Evolutionary conservation across 2,329 filamentous ascomycete species (phyloP).

Genomic region (Sporothrix pallida): DNA sequence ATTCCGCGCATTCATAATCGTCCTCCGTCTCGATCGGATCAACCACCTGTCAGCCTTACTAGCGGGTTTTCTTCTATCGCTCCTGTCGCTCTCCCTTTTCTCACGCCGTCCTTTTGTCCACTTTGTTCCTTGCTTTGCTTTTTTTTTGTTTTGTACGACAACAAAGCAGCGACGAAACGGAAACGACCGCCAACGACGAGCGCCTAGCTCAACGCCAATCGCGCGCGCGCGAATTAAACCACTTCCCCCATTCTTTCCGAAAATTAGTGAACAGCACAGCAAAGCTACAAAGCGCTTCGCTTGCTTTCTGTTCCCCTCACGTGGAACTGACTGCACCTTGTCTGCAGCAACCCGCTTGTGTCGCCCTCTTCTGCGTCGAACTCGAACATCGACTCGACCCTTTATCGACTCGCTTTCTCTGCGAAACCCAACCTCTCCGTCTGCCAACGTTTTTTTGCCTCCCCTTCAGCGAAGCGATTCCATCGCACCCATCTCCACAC

Average conservation of each 20-base stretch:
- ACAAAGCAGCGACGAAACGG: slow-evolving; percentile 10
- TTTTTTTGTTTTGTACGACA: background rate
- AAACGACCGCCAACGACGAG: background rate
- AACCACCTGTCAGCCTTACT: slow-evolving; percentile 18
- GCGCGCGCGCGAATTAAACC: slow-evolving; percentile 28
- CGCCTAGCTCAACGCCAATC: slow-evolving; percentile 18
- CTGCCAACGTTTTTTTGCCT: background rate
- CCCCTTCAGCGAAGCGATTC: background rate
- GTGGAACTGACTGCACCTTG: slow-evolving; percentile 6
- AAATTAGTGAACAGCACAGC: slow-evolving; percentile 11
- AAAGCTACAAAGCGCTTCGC: slow-evolving; percentile 9
- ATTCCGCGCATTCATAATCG: background rate
- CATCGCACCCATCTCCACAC: slow-evolving; percentile 16
- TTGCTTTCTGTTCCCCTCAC: slow-evolving; percentile 19
- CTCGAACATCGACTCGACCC: slow-evolving; percentile 8
- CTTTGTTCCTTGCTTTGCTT: background rate
- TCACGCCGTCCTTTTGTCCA: no score
- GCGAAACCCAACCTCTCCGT: background rate
- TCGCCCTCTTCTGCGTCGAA: slow-evolving; percentile 16
- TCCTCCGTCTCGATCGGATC: slow-evolving; percentile 1
- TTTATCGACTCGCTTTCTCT: background rate
- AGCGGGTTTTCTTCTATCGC: slow-evolving; percentile 14
- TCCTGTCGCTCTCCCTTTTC: slow-evolving; percentile 1
- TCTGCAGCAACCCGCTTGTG: slow-evolving; percentile 14
- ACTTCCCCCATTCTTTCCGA: background rate